These are phyloP conservation scores for Lactuca saligna DNA, from an alignment of 129 eudicot genomes.

Conservation along the genomic window DNA sequence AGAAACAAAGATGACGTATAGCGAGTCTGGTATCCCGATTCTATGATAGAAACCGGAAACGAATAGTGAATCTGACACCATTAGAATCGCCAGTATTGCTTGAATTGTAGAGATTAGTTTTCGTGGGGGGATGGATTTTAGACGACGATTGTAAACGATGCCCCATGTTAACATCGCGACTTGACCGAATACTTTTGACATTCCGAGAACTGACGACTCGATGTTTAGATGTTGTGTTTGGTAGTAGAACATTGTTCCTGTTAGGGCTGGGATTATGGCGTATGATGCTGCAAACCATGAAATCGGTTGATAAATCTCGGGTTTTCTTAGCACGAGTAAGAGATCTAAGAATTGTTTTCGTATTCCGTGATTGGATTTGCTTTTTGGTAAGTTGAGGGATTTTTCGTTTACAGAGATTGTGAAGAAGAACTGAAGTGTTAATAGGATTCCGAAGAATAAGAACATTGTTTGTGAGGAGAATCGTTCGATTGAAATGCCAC, in stretches of 20 bases:
- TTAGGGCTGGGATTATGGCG: conserved; percentile 76
- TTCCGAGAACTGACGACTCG: conserved; percentile 70
- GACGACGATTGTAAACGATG: conserved; percentile 46
- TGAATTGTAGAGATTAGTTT: conserved; percentile 65
- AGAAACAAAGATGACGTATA: conserved; percentile 61
- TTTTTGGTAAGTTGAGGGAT: conserved; percentile 68
- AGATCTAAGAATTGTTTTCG: conserved; percentile 61
- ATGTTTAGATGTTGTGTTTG: conserved; percentile 70
- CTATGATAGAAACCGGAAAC: conserved; percentile 62
- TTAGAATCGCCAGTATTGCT: conserved; percentile 51
- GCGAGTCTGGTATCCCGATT: conserved; percentile 65
- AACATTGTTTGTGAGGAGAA: conserved; percentile 61
- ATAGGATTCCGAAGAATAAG: conserved; percentile 51
- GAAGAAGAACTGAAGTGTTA: conserved; percentile 52
- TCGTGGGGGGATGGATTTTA: conserved; percentile 63
- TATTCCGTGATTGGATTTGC: conserved; percentile 41
- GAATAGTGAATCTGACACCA: conserved; percentile 76
- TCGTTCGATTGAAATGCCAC: conserved; percentile 51
- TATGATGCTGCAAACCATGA: conserved; percentile 73
- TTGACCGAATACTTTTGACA: conserved; percentile 90
- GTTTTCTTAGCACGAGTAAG: conserved; percentile 45
- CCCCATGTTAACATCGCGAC: conserved; percentile 89
- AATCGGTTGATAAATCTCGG: conserved; percentile 59
- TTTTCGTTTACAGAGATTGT: conserved; percentile 56
- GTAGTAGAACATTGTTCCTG: conserved; percentile 88